Evolutionary conservation across 148 eudicot genomes (phyloP).

Genomic region (Spergularia marina): DNA sequence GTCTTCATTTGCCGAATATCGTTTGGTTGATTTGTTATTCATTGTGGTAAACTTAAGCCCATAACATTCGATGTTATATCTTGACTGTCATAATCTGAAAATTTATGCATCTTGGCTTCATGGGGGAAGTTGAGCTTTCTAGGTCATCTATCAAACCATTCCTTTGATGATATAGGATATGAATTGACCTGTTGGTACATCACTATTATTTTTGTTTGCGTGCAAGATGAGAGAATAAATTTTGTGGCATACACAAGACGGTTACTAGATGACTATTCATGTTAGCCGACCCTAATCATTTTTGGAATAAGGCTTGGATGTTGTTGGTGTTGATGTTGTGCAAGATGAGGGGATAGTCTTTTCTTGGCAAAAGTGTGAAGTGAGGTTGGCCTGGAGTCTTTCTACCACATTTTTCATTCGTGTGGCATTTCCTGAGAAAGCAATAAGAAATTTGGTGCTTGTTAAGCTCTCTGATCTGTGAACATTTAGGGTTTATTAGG

Average conservation of each 20-base stretch:
- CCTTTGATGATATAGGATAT: background rate
- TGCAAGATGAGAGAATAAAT: background rate
- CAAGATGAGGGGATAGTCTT: background rate
- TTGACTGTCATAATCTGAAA: background rate
- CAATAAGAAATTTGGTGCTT: background rate
- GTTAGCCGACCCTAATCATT: too few relatives aligned
- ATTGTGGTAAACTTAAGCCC: background rate
- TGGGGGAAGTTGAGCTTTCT: background rate
- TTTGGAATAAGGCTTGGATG: too few relatives aligned
- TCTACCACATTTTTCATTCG: too few relatives aligned
- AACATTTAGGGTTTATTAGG: background rate
- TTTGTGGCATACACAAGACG: too few relatives aligned
- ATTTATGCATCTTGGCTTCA: conserved; percentile 1
- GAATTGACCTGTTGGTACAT: background rate
- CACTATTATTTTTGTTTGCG: background rate
- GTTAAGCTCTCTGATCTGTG: background rate
- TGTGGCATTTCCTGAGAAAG: too few relatives aligned
- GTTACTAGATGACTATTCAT: too few relatives aligned
- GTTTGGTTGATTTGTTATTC: background rate
- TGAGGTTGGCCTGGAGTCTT: background rate
- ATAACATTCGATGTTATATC: background rate
- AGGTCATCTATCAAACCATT: background rate
- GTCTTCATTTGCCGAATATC: background rate
- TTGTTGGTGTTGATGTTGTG: too few relatives aligned
- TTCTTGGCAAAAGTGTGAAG: background rate